These are phyloP conservation scores for Cochlearia excelsa DNA, from an alignment of 345 rosid genomes.

Conservation along the genomic window DNA sequence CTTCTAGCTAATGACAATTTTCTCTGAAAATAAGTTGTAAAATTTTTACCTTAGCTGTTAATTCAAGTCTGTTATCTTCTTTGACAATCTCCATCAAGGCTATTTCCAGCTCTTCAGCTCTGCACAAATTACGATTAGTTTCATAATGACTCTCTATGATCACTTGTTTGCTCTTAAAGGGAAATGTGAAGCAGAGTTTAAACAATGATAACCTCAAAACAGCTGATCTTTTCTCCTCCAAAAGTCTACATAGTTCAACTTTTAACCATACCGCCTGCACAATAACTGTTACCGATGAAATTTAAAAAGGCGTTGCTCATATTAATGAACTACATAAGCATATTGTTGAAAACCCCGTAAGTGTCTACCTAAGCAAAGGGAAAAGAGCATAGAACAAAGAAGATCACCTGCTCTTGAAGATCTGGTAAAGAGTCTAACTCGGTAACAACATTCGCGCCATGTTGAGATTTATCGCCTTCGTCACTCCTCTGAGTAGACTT, in stretches of 20 bases:
- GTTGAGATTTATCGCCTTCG: slow-evolving; percentile 29
- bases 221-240: slow-evolving; percentile 88
- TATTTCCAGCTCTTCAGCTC: slow-evolving; percentile 97
- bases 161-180: neutral
- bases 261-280: slow-evolving; percentile 87
- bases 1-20: no score
- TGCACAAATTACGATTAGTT: slow-evolving; percentile 31
- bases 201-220: slow-evolving; percentile 56
- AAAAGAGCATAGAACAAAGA: slow-evolving; percentile 19
- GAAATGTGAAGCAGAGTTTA: slow-evolving; percentile 18
- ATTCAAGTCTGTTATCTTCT: slow-evolving; percentile 71
- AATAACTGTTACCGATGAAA: slow-evolving; percentile 50
- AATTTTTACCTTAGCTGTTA: slow-evolving; percentile 69
- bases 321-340: slow-evolving; percentile 5
- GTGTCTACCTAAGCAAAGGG: slow-evolving; percentile 3
- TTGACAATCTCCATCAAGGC: slow-evolving; percentile 91
- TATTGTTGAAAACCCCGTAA: slow-evolving; percentile 16
- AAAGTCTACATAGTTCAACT: slow-evolving; percentile 77
- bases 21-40: neutral
- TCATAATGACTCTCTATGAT: no score
- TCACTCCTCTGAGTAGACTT: slow-evolving; percentile 36
- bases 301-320: slow-evolving; percentile 41
- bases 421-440: slow-evolving; percentile 63
- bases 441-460: slow-evolving; percentile 40
- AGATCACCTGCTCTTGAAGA: slow-evolving; percentile 82